Percentiles rank a stretch among this genome's conserved stretches.
These are phyloP conservation scores for Fomitopsis pulvina DNA, from an alignment of 768 basidiomycete genomes.

Conservation along the genomic window DNA sequence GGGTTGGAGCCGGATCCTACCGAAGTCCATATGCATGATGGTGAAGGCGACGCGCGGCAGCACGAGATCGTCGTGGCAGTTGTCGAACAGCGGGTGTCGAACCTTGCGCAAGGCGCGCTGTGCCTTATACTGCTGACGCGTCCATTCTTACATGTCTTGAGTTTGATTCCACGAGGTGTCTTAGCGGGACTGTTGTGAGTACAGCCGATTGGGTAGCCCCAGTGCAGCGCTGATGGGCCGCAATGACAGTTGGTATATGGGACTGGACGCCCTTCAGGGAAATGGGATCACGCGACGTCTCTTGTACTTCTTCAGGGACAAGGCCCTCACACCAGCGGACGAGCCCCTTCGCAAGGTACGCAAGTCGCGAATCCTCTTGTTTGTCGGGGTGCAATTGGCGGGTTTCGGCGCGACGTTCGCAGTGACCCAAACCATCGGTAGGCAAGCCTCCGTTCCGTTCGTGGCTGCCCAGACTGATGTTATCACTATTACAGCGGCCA, in stretches of 20 bases:
- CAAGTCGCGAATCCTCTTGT: constrained; percentile 65
- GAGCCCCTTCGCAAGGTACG: constrained; percentile 78
- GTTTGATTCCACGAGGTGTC: constrained; percentile 75
- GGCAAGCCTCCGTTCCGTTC: constrained; percentile 8
- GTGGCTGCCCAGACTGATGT: background rate
- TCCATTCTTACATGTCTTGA: constrained; percentile 76
- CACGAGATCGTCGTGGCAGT: constrained; percentile 62
- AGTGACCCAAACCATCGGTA: constrained; percentile 85
- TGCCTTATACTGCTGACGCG: constrained; percentile 75
- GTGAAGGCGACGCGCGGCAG: constrained; percentile 17
- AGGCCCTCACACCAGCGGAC: constrained; percentile 44
- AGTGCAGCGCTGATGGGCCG: background rate
- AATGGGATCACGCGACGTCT: constrained; percentile 83
- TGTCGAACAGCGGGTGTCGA: constrained; percentile 91
- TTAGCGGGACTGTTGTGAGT: constrained; percentile 82
- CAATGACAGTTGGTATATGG: constrained; percentile 79
- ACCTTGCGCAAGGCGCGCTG: constrained; percentile 76
- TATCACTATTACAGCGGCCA: constrained; percentile 51
- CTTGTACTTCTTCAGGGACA: constrained; percentile 74
- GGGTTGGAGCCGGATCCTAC: constrained; percentile 24
- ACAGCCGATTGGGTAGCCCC: background rate
- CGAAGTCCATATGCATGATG: constrained; percentile 14
- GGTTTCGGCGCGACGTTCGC: constrained; percentile 88
- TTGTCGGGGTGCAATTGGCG: constrained; percentile 66
- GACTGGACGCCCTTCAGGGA: constrained; percentile 67